phyloP scores from a whole-genome alignment of 2,329 filamentous ascomycete genomes.

The Sclerotinia spermophila region DNA sequence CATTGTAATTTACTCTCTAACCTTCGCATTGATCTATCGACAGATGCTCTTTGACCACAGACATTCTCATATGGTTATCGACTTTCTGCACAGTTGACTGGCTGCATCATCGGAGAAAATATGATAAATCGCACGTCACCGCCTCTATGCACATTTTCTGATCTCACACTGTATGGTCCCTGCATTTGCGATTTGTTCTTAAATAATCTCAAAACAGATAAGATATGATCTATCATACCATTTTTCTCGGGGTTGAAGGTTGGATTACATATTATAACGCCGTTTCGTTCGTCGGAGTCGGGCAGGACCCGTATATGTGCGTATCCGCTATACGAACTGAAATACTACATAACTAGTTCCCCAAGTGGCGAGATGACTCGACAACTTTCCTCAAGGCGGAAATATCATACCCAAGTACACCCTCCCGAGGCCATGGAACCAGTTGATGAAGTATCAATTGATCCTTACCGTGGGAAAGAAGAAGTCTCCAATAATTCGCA shows the following conservation, averaged over 20 bases:
- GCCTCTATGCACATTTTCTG: neutral
- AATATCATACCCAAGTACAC: neutral
- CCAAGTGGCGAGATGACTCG: neutral
- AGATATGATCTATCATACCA: neutral
- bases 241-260: neutral
- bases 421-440: neutral
- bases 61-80: neutral
- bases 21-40: neutral
- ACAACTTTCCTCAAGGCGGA: neutral
- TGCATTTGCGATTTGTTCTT: constrained; percentile 1
- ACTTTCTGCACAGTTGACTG: neutral
- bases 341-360: neutral
- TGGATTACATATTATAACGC: neutral
- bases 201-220: neutral
- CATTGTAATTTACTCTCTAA: neutral
- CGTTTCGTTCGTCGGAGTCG: neutral
- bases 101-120: neutral
- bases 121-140: constrained; percentile 3
- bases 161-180: neutral
- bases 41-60: neutral
- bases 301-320: constrained; percentile 5
- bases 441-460: neutral
- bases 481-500: neutral
- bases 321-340: neutral
- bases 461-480: neutral